Evolutionary conservation across 1,284 basidiomycete genomes (phyloP).

Genomic region (Microbotryomycetes sp.): DNA sequence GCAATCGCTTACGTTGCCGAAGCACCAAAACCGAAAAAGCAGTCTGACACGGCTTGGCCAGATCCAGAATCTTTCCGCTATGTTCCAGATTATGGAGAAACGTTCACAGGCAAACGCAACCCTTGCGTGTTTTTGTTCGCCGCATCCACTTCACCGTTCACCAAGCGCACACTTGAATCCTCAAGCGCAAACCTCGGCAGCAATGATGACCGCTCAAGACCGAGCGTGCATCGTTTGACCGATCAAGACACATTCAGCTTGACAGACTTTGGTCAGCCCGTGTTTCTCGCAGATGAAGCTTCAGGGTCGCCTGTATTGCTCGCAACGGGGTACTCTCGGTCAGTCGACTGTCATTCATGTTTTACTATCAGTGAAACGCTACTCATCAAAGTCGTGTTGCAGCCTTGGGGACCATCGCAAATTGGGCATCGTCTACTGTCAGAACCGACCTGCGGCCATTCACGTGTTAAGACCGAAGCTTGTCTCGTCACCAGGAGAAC

Average conservation of each 20-base stretch:
- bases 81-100: conserved; percentile 32
- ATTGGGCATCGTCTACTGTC: conserved; percentile 58
- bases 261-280: conserved; percentile 28
- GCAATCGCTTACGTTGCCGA: conserved; percentile 34
- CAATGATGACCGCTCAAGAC: background rate
- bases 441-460: conserved; percentile 56
- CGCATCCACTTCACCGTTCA: background rate
- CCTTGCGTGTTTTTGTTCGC: conserved; percentile 30
- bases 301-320: background rate
- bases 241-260: background rate
- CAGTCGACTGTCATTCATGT: too few relatives aligned
- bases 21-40: conserved; percentile 4
- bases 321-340: conserved; percentile 9
- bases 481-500: conserved; percentile 5
- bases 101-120: conserved; percentile 20
- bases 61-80: conserved; percentile 18
- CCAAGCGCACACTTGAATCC: background rate
- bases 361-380: conserved; percentile 36
- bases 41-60: background rate
- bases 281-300: conserved; percentile 10
- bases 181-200: background rate
- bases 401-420: conserved; percentile 52
- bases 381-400: background rate
- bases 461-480: conserved; percentile 48
- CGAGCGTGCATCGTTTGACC: conserved; percentile 15